Conservation (phyloP, 208 protist genomes). For the Angomonas desouzai region DNA sequence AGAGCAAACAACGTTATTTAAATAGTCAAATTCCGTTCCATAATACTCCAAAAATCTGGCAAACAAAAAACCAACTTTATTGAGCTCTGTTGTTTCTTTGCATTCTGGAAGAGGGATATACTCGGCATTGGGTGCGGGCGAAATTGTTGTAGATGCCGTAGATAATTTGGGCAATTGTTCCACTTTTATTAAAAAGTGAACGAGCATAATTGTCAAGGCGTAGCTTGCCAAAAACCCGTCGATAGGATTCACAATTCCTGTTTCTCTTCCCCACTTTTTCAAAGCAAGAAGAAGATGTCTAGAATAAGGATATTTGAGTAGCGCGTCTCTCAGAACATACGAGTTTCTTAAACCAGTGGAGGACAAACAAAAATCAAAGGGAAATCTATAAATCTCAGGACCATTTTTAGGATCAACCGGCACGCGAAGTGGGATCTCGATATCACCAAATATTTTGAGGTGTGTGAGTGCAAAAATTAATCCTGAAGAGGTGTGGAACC, state of each 20-base stretch:
- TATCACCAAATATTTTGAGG: constrained; percentile 53
- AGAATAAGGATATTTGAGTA: constrained; percentile 65
- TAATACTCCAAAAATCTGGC: constrained; percentile 87
- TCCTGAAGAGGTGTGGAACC: constrained; percentile 59
- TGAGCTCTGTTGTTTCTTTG: constrained; percentile 26
- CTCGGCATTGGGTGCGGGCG: constrained; percentile 15
- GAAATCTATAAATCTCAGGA: constrained; percentile 81
- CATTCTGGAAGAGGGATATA: constrained; percentile 30
- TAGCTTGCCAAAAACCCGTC: constrained; percentile 88
- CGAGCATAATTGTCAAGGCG: constrained; percentile 81
- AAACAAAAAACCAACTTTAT: constrained; percentile 71
- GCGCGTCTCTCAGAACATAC: constrained; percentile 62
- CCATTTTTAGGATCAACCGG: constrained; percentile 75
- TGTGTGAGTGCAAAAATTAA: constrained; percentile 70
- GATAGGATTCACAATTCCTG: constrained; percentile 81
- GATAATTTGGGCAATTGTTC: constrained; percentile 48
- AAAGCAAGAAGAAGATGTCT: constrained; percentile 76
- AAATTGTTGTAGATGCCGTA: not conserved
- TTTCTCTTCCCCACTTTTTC: constrained; percentile 82
- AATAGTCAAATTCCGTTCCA: constrained; percentile 73
- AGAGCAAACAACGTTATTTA: constrained; percentile 72
- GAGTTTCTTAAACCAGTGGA: constrained; percentile 83
- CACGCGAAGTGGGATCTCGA: constrained; percentile 77
- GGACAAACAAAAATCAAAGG: constrained; percentile 88
- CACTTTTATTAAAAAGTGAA: constrained; percentile 75